Percentiles rank a stretch among this genome's conserved stretches.
Conservation (phyloP, 2,329 filamentous ascomycete genomes). For the Calycina herbarum region DNA sequence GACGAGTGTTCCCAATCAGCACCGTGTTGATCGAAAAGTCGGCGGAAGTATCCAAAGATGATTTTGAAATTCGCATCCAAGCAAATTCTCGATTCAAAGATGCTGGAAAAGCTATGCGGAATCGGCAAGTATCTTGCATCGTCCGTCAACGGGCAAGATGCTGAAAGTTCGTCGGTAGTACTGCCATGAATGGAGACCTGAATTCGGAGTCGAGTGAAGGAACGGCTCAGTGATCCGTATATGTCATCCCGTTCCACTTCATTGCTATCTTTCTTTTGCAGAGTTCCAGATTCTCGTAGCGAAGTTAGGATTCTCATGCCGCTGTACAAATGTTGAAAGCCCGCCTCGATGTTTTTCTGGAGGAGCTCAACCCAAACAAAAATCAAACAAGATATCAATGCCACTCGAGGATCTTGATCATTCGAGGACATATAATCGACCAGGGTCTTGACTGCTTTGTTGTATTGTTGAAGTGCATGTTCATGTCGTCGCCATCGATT, state of each 20-base stretch:
- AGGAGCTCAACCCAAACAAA: conserved; percentile 26
- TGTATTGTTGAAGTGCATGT: conserved; percentile 19
- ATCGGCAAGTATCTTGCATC: background rate
- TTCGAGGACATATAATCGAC: conserved; percentile 13
- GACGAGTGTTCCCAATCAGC: background rate
- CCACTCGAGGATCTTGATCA: conserved; percentile 13
- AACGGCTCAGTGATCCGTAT: conserved; percentile 10
- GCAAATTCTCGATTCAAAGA: conserved; percentile 18
- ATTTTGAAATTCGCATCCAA: conserved; percentile 19
- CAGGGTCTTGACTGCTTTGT: conserved; percentile 16
- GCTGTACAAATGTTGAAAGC: conserved; percentile 19
- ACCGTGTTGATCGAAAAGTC: conserved; percentile 6
- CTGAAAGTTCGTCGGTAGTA: conserved; percentile 2
- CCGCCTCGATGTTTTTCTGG: conserved; percentile 16
- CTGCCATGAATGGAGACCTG: conserved; percentile 16
- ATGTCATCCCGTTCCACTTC: conserved; percentile 9
- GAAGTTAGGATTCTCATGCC: conserved; percentile 17
- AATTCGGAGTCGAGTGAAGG: conserved; percentile 13
- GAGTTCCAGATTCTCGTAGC: background rate
- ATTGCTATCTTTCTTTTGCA: background rate
- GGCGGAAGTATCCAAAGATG: conserved; percentile 18
- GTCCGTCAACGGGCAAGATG: background rate
- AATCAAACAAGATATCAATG: conserved; percentile 21
- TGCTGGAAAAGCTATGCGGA: conserved; percentile 8
- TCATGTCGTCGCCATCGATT: conserved; percentile 34